phyloP scores from a whole-genome alignment of 768 basidiomycete species.

The Lactarius sp. region DNA sequence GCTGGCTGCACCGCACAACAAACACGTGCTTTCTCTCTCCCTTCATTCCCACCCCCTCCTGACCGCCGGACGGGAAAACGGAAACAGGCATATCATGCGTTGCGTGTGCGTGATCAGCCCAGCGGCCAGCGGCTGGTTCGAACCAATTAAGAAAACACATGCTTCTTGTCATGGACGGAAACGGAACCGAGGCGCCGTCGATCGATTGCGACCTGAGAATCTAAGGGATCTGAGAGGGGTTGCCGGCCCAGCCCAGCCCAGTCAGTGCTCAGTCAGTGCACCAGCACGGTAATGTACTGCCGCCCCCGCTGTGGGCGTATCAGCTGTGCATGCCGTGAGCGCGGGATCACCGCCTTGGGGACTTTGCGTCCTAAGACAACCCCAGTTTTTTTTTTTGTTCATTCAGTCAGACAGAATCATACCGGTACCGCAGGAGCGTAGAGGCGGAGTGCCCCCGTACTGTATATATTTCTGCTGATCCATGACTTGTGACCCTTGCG shows the following conservation, averaged over 20 bases:
- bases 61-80: not conserved
- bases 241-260: too few species aligned
- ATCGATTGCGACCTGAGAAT: not conserved
- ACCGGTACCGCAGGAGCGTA: too few species aligned
- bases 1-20: not conserved
- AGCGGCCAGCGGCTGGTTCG: too few species aligned
- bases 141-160: not conserved
- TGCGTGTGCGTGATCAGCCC: too few species aligned
- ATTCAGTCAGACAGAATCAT: too few species aligned
- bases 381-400: not conserved
- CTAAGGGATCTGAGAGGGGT: not conserved
- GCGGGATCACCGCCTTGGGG: not conserved
- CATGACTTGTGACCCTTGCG: not conserved
- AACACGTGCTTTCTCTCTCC: constrained; percentile 2
- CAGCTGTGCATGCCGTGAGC: not conserved
- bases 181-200: not conserved
- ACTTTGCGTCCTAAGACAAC: not conserved
- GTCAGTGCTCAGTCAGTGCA: too few species aligned
- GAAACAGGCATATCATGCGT: too few species aligned
- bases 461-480: constrained; percentile 9
- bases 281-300: not conserved
- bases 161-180: not conserved
- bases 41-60: not conserved
- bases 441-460: not conserved
- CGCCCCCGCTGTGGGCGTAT: not conserved